Evolutionary conservation across 176 grass and related monocot species (phyloP).

Genomic region (Avena insularis): DNA sequence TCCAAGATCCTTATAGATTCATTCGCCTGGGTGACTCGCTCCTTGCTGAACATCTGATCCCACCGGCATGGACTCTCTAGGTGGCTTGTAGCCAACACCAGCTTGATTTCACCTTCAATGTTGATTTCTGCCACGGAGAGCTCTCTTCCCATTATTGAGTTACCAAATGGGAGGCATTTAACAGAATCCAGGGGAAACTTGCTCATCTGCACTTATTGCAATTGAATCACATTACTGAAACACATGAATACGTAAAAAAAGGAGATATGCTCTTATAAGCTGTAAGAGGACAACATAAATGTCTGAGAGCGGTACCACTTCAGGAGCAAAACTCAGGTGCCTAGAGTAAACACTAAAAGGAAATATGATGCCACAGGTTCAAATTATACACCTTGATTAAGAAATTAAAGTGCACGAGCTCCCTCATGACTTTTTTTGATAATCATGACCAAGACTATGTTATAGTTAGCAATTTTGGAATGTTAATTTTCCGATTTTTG

Average conservation of each 20-base stretch:
- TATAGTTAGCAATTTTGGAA: background rate
- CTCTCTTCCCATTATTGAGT: slow-evolving; percentile 82
- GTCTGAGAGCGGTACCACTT: background rate
- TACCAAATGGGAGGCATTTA: slow-evolving; percentile 51
- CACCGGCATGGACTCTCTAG: slow-evolving; percentile 88
- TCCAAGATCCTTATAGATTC: slow-evolving; percentile 57
- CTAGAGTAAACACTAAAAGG: slow-evolving; percentile 1
- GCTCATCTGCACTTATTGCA: slow-evolving; percentile 74
- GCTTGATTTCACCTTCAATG: slow-evolving; percentile 41
- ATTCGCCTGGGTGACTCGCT: slow-evolving; percentile 69
- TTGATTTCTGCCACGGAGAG: slow-evolving; percentile 61
- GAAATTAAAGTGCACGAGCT: background rate
- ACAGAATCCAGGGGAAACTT: slow-evolving; percentile 65
- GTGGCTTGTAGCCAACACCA: slow-evolving; percentile 67
- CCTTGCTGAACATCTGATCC: slow-evolving; percentile 88
- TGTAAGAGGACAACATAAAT: background rate
- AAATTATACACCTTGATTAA: slow-evolving; percentile 16
- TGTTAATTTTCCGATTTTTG: background rate
- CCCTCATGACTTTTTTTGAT: background rate
- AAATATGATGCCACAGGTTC: background rate
- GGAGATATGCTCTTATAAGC: background rate
- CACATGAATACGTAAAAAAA: slow-evolving; percentile 16
- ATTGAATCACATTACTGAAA: slow-evolving; percentile 12
- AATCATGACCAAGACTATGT: background rate
- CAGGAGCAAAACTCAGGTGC: background rate